Evolutionary conservation across 768 basidiomycete genomes (phyloP).

Genomic region (Piloderma croceum): DNA sequence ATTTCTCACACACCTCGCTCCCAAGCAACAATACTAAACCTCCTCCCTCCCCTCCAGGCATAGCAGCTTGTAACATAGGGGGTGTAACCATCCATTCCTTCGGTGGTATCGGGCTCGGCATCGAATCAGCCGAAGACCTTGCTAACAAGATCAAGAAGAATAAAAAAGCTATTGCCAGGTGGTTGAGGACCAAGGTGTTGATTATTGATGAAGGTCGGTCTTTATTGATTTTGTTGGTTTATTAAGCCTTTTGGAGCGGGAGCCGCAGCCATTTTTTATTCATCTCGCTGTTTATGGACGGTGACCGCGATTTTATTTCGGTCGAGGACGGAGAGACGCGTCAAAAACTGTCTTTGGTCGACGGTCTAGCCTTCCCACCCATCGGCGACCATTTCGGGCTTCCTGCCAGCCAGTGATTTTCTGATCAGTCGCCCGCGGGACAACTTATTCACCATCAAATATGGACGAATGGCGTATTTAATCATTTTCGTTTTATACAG

Average conservation of each 20-base stretch:
- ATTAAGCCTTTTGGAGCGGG: background rate
- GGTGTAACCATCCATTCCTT: slow-evolving; percentile 95
- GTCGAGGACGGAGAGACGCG: too few relatives aligned
- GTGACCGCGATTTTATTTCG: too few relatives aligned
- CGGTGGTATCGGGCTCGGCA: slow-evolving; percentile 85
- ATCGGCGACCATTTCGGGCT: too few relatives aligned
- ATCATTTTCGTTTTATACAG: slow-evolving; percentile 34
- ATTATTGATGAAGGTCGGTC: slow-evolving; percentile 74
- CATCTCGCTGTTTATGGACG: too few relatives aligned
- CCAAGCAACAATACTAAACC: slow-evolving; percentile 1
- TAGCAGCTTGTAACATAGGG: slow-evolving; percentile 97
- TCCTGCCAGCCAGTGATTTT: too few relatives aligned
- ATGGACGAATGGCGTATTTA: too few relatives aligned
- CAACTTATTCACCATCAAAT: too few relatives aligned
- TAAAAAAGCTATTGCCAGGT: slow-evolving; percentile 74
- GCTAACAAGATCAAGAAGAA: slow-evolving; percentile 69
- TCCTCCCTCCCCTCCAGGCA: slow-evolving; percentile 41
- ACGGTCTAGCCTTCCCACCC: too few relatives aligned
- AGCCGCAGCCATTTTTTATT: too few relatives aligned
- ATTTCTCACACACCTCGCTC: too few relatives aligned
- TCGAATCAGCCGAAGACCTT: slow-evolving; percentile 57
- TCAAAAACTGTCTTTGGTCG: too few relatives aligned
- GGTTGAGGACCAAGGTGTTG: slow-evolving; percentile 79
- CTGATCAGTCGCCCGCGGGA: too few relatives aligned
- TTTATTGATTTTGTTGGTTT: slow-evolving; percentile 2